phyloP scores from a whole-genome alignment of 2,329 filamentous ascomycete genomes.

The Gremmenia infestans region DNA sequence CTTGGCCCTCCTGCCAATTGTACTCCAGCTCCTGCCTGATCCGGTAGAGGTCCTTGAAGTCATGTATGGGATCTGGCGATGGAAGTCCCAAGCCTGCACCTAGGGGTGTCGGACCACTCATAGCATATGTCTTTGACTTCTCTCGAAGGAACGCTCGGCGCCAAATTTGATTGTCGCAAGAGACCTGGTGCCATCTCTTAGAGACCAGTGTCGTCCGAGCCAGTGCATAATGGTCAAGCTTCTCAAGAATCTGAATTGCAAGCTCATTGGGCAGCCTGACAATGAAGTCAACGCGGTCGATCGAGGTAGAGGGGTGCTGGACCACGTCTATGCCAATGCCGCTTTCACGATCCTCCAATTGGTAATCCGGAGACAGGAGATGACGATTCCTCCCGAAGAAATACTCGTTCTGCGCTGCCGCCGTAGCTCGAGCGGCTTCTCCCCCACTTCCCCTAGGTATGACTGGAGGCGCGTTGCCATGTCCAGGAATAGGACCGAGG shows the following conservation, averaged over 20 bases:
- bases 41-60: constrained; percentile 84
- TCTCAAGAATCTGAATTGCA: constrained; percentile 52
- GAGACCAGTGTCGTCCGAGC: constrained; percentile 47
- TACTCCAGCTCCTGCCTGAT: constrained; percentile 70
- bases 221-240: constrained; percentile 50
- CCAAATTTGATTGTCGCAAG: constrained; percentile 56
- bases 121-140: constrained; percentile 57
- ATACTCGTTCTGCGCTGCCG: constrained; percentile 54
- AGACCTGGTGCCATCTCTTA: constrained; percentile 42
- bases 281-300: constrained; percentile 55
- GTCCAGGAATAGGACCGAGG: constrained; percentile 25
- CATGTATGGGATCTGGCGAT: constrained; percentile 51
- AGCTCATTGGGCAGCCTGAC: constrained; percentile 51
- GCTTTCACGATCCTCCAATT: constrained; percentile 53
- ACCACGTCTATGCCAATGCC: constrained; percentile 57
- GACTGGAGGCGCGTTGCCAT: constrained; percentile 51
- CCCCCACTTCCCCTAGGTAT: constrained; percentile 56
- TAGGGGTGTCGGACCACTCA: constrained; percentile 45
- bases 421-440: constrained; percentile 55
- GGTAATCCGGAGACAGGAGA: constrained; percentile 37
- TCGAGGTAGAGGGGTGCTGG: constrained; percentile 35
- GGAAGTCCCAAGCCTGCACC: constrained; percentile 56
- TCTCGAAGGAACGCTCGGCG: constrained; percentile 58
- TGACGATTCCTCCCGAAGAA: constrained; percentile 31
- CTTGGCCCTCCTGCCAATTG: constrained; percentile 75